phyloP scores from a whole-genome alignment of 176 grass and related monocot genomes.

The Lolium multiflorum region DNA sequence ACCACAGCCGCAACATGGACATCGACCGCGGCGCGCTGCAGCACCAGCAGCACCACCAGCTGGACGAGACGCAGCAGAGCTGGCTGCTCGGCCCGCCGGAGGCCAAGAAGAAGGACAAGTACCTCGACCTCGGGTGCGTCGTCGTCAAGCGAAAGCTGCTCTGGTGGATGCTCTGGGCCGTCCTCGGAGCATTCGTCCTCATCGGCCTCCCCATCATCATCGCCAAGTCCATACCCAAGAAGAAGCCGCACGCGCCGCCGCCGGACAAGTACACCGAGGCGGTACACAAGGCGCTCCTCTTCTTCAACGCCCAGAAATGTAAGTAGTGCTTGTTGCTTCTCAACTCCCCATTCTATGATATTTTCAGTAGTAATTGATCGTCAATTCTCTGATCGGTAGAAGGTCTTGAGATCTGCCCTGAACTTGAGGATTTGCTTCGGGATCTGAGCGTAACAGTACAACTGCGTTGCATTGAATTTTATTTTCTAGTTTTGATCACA shows the following conservation, averaged over 20 bases:
- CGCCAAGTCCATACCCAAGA: slow-evolving; percentile 86
- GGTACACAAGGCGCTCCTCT: slow-evolving; percentile 93
- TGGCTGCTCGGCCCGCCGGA: slow-evolving; percentile 86
- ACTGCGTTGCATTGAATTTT: not conserved
- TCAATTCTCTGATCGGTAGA: not conserved
- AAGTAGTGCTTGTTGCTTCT: slow-evolving; percentile 5
- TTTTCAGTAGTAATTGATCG: not conserved
- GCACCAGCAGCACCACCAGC: slow-evolving; percentile 50
- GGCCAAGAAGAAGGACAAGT: slow-evolving; percentile 94
- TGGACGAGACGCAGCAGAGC: slow-evolving; percentile 98
- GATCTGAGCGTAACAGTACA: not conserved
- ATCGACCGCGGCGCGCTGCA: slow-evolving; percentile 72
- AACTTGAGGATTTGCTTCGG: not conserved
- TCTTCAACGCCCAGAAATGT: slow-evolving; percentile 99
- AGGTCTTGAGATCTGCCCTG: not conserved
- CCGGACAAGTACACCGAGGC: slow-evolving; percentile 73
- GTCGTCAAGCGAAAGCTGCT: slow-evolving; percentile 82
- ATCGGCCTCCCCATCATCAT: slow-evolving; percentile 86
- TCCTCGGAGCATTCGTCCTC: slow-evolving; percentile 73
- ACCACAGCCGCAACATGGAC: slow-evolving; percentile 90
- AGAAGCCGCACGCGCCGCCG: slow-evolving; percentile 60
- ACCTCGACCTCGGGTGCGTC: slow-evolving; percentile 88
- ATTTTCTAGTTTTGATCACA: slow-evolving; percentile 21
- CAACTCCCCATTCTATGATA: not conserved
- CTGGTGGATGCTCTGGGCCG: slow-evolving; percentile 68